Base-by-base conservation (phyloP, 805 yeast genomes). In the Metschnikowia orientalis region DNA sequence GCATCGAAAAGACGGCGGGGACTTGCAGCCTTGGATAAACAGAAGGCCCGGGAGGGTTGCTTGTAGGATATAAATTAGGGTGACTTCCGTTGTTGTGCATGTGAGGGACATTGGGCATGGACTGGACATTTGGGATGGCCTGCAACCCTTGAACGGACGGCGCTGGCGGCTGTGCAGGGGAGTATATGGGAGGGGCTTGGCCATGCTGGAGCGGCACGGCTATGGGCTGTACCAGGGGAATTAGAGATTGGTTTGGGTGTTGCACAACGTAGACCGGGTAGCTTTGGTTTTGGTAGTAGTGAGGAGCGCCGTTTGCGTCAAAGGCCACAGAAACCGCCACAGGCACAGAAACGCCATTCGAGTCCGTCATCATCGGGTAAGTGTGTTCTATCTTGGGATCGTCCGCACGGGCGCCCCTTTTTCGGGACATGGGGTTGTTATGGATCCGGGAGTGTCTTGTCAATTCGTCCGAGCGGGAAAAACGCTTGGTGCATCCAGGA, bases 361-460 rank as follows among this genome's bases (percentile, higher is more conserved):
- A n/a, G 12, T 30, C 41, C 10, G 32, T 25, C 16, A 30, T 31
- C 25, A 32, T 30, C 26, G 25, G 35, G 30, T 35, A 44, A 18
- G 26, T 28, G 29, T 10, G 41, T 8, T 32, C 37, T 18, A 16
- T 8, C 12, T 30, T 5, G 30, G 13, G 28, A 17, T 44, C 43
- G 18, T 37, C 40, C 11, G 23, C 19, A 5, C 41, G 41, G 23
- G 22, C 31, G 11, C 22, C 34, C 10, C 47, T 25, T 22, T 41
- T 45, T 13, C 50, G 45, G 8, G 39, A 20, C 8, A 31, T 62
- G 22, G 77, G 80, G 45, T 76, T 78, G 13, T 75, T 69, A 60
- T 87, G 96, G 33, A 83, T 88, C 42, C 95, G 66, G 30, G 82
- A 68, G 59, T 87, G 96, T 45, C 95, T 69, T 9, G 95, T 87